Base-by-base conservation (phyloP, 2,329 filamentous ascomycete species). In the Teratosphaeria nubilosa region DNA sequence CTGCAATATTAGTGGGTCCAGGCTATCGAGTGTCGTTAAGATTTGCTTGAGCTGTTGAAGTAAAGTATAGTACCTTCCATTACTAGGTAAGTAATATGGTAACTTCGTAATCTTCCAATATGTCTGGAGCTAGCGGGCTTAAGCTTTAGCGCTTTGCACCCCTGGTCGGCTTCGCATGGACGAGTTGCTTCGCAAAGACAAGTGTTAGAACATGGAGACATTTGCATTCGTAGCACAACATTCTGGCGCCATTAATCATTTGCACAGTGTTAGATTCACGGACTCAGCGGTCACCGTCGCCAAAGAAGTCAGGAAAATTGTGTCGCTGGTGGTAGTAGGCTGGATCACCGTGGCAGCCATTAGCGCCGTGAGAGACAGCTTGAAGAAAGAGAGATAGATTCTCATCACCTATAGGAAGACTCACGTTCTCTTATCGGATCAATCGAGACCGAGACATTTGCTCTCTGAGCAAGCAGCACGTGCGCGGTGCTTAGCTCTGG, bases 201-300 rank as follows among this genome's bases (percentile, higher is more conserved):
- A 24, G 52, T 24, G 10, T 31, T 51, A 41, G 55, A 22, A 34
- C 32, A 72, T 72, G 70, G 70, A 73, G 60, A 60, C 63, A 22
- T 72, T 72, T 55, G 60, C 64, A 27, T 53, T 73, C 31, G 58
- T 61, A 32, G 69, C 69, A 51, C 63, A 66, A 54, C 70, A 73
- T 63, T 63, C 68, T 48, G 71, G 71, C 37, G 62, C 66, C 7
- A 69, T 72, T 61, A 65, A 64, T 57, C 75, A 83, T 62, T 73
- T 75, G 61, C 80, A 83, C 64, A 75, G 75, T 31, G 64, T 84
- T 59, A 76, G 81, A 62, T 68, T 82, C 60, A 78, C 77, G 53
- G 72, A 77, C 22, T 78, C 77, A 20, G 73, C 77, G 55, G 72
- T 78, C 51, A 73, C 74, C 57, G 69, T 82, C 60, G 76, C 77